phyloP scores from a whole-genome alignment of 192 early-diverging fungal genomes.

The Coemansia sp. region DNA sequence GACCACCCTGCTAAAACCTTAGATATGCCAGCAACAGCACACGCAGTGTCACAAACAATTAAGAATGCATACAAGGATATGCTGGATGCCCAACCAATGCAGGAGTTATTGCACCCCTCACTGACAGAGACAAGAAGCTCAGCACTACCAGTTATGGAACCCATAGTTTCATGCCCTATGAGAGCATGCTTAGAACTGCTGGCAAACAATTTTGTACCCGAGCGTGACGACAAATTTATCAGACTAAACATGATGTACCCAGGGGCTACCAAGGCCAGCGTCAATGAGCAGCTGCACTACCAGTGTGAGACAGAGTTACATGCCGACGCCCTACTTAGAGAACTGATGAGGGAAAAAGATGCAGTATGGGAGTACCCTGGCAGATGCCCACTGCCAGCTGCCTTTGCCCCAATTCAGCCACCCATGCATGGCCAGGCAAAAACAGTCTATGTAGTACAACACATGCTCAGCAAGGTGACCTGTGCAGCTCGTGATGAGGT shows the following conservation, averaged over 20 bases:
- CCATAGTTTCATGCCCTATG: not conserved
- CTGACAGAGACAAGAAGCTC: too few species aligned
- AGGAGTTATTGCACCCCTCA: too few species aligned
- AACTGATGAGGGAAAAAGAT: slow-evolving; percentile 1
- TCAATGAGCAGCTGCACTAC: not conserved
- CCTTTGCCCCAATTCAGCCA: slow-evolving; percentile 13
- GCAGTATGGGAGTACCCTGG: slow-evolving; percentile 18
- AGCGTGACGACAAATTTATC: slow-evolving; percentile 3
- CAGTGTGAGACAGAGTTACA: not conserved
- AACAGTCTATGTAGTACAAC: slow-evolving; percentile 10
- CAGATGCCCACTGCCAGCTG: slow-evolving; percentile 22
- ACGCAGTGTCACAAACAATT: too few species aligned
- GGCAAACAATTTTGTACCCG: not conserved
- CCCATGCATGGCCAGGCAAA: slow-evolving; percentile 11
- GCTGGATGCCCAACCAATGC: too few species aligned
- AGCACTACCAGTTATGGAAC: too few species aligned
- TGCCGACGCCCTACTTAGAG: not conserved
- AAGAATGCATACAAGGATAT: too few species aligned
- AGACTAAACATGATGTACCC: slow-evolving; percentile 4
- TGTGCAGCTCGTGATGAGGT: not conserved
- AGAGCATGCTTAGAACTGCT: slow-evolving; percentile 1
- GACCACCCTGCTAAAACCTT: too few species aligned
- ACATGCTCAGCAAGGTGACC: slow-evolving; percentile 12
- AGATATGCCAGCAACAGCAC: too few species aligned
- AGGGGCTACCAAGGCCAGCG: not conserved